Percentiles rank a stretch among this genome's conserved stretches.
phyloP scores from a whole-genome alignment of 345 rosid species.

The Citrus reticulata region DNA sequence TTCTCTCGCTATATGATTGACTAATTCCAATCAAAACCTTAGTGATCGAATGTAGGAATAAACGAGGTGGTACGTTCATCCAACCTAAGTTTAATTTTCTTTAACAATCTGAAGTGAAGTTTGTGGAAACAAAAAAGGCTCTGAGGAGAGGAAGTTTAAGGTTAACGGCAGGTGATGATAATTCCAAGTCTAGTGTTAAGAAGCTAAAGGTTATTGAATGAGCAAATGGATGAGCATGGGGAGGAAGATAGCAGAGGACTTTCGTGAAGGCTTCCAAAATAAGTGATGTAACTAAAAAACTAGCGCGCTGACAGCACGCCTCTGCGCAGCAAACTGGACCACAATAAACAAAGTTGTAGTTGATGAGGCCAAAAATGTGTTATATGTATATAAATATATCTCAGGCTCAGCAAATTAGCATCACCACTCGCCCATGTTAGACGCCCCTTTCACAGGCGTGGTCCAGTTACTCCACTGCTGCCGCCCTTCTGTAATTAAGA shows the following conservation, averaged over 20 bases:
- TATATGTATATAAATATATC: too few relatives aligned
- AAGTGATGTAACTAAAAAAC: conserved; percentile 6
- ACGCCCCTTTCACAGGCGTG: background rate
- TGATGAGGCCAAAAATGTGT: too few relatives aligned
- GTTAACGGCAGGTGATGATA: background rate
- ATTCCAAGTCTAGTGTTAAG: background rate
- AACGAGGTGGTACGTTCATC: too few relatives aligned
- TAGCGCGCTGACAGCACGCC: background rate
- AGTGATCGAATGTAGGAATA: too few relatives aligned
- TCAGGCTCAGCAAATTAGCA: too few relatives aligned
- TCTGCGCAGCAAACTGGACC: conserved; percentile 4
- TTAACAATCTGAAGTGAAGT: too few relatives aligned
- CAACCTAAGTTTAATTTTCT: too few relatives aligned
- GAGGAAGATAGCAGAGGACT: background rate
- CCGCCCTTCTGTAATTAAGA: too few relatives aligned
- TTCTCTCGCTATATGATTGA: too few relatives aligned
- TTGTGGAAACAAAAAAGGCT: too few relatives aligned
- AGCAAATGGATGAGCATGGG: background rate
- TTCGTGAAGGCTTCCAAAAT: background rate
- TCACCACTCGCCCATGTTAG: background rate
- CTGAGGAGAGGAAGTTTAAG: too few relatives aligned
- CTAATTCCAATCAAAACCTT: too few relatives aligned
- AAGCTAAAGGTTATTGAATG: background rate
- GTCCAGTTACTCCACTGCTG: background rate
- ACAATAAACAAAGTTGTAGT: background rate